Evolutionary conservation across 305 asterid species (phyloP).

Genomic region (Fraxinus albicans): DNA sequence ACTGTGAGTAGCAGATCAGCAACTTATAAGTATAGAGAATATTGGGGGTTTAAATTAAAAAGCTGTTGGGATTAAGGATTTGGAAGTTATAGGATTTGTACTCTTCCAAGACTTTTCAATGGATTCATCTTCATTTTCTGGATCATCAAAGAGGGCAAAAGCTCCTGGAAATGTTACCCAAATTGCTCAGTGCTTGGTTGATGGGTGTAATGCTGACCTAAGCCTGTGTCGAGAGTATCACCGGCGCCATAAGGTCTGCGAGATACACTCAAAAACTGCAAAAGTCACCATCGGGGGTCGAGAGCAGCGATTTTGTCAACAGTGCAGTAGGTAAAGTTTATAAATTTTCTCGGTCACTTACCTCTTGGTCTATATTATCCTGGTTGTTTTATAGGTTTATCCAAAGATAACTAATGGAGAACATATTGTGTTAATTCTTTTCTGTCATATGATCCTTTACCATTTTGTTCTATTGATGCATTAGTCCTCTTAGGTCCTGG

Average conservation of each 20-base stretch:
- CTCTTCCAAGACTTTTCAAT: background rate
- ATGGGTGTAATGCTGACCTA: conserved; percentile 47
- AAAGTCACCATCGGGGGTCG: conserved; percentile 46
- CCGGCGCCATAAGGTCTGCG: conserved; percentile 55
- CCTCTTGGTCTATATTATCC: background rate
- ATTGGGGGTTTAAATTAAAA: background rate
- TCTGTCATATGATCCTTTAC: background rate
- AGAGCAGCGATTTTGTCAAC: conserved; percentile 56
- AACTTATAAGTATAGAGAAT: background rate
- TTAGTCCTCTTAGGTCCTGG: background rate
- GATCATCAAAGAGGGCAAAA: conserved; percentile 30
- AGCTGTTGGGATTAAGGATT: background rate
- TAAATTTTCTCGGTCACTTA: background rate
- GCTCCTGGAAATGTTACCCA: conserved; percentile 30
- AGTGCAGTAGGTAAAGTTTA: conserved; percentile 46
- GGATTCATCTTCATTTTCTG: background rate
- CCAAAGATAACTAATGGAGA: background rate
- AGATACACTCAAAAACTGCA: conserved; percentile 49
- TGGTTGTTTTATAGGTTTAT: background rate
- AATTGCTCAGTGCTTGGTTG: conserved; percentile 42
- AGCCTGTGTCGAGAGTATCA: conserved; percentile 46
- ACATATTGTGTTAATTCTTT: background rate
- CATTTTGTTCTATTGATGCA: background rate
- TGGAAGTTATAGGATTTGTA: background rate
- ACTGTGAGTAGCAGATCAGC: background rate